Base-by-base conservation (phyloP, 352 stramenopile species). In the Phytophthora pistaciae region DNA sequence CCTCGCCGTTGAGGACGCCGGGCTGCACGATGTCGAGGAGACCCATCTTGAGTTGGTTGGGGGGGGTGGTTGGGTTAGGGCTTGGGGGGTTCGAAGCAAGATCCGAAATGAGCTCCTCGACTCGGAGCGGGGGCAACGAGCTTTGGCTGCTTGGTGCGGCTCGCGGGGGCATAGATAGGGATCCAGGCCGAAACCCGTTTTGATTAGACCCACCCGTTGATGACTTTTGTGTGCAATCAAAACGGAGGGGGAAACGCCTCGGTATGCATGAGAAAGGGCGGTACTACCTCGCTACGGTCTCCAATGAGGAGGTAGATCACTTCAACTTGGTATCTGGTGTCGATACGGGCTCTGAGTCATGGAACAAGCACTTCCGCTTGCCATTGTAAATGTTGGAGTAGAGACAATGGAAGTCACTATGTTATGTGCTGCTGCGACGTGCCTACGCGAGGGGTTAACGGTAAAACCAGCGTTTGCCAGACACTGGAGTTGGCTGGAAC, bases 1-100 rank as follows among this genome's bases (percentile, higher is more conserved):
- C 88, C 38, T 93, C 85, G 69, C 88, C 90, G 77, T 93, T 97
- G 73, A 97, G 82, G 33, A 97, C 90, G 73, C 91, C 91, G 18
- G 88, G 72, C 65, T 88, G 87, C 65, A 96, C 89, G 65, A 96
- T 91, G 58, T 96, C 89, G 40, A 94, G 69, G 63, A 96, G 79
- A 75, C 89, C 89, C 89, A 96, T 96, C 66, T 60, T 91, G 46
- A 61, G 21, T 64, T 53, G 5, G 57, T 48, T 31, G 25, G 54
- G 6, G 42, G 40, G 40, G 4, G 44, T 13, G 6, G 42, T 11
- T 49, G 31, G 16, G 6, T 11, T 49, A 29, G 55, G 57, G 21
- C 52, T 75, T 71, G 61, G 13, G 64, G 57, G 75, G 61, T 33
- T 75, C 46, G 70, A 74, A 68, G 68, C 49, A 63, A 80, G 65